Base-by-base conservation (phyloP, 2,329 filamentous ascomycete species). In the Fusarium gaditjirri region DNA sequence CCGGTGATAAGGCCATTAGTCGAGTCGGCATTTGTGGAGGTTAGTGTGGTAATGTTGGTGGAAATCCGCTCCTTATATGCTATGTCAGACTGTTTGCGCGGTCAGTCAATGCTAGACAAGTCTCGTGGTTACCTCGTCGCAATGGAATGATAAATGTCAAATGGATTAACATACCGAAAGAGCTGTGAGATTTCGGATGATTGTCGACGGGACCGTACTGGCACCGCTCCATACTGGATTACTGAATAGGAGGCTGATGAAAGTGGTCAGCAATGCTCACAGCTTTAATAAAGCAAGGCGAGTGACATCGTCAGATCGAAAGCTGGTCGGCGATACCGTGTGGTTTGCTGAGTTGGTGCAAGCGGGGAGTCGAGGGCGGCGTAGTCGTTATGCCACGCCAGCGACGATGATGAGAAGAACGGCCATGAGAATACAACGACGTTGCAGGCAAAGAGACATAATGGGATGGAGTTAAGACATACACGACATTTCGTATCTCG, bases 11-110 rank as follows among this genome's bases (percentile, higher is more conserved):
- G 84, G 60, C 88, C 88, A 71, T 91, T 89, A 42, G 85, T 80
- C 13, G 85, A 85, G 36, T 88, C 85, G 57, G 89, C 86, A 78
- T 89, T 90, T 68, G 90, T 92, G 36, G 88, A 89, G 6, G 93
- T 93, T 19, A 98, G 85, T 1, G 94, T 97, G 47, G 91, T 93
- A 56, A 97, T 87, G 75, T 93, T 92, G 63, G 81, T 81, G 25
- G 79, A 74, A 58, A 89, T 80, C 47, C 83, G 82, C 65, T 86
- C 83, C 64, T 89, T 84, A 76, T 89, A 89, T 61, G 86, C 85
- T 77, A 90, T 80, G 66, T 86, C 77, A 64, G 78, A 80, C 82
- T 84, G 64, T 68, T 61, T 47, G n/a, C 63, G n/a, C 62, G 41
- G 68, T 75, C 64, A 78, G 74, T 71, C 63, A 57, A 44, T 55